Evolutionary conservation across 768 basidiomycete genomes (phyloP), one percentile per base, ranked within the genome.

Genomic region (Collybia mongolica): DNA sequence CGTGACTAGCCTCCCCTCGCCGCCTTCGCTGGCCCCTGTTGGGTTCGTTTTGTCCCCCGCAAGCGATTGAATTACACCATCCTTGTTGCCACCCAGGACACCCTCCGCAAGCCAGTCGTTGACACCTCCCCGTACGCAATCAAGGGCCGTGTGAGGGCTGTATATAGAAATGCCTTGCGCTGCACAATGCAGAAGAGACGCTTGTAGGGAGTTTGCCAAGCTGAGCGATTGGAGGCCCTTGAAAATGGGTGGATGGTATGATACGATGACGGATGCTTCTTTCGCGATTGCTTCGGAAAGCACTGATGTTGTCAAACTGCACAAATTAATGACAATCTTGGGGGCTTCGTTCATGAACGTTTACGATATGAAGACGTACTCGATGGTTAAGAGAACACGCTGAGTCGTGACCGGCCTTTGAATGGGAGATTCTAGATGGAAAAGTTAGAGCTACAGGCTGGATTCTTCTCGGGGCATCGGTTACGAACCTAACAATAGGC

Each of bases 241-340:
- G 76, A 93, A 94, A 57, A 94, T 87, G 2, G 90, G 79, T 4
- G 93, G 88, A 65, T 94, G 93, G 71, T 95, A 95, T 19, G 88
- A 73, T 12, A 96, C 74, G 53, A 95, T 85, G 46, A 85, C 76
- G 6, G 82, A 79, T 1, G 85, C 77, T 17, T 79, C 75, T 1
- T 75, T 72, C 2, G 76, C 66, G 23, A 92, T 65, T 0, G 90
- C 83, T 70, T 91, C 88, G 35, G 79, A 71, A 41, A 82, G 71
- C 32, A 93, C 89, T 45, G 83, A 72, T 39, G 86, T 70, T 12
- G 92, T 88, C 47, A 92, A 68, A 69, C 93, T 94, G 57, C 44
- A 47, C 45, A 43, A 49, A 54, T 19, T 45, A 28, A 26, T 26
- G 24, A 26, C 9, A 54, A 35, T 40, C 37, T 32, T 40, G 12